Evolutionary conservation across 78 protist species (phyloP).

Genomic region (Isochrysis galbana): DNA sequence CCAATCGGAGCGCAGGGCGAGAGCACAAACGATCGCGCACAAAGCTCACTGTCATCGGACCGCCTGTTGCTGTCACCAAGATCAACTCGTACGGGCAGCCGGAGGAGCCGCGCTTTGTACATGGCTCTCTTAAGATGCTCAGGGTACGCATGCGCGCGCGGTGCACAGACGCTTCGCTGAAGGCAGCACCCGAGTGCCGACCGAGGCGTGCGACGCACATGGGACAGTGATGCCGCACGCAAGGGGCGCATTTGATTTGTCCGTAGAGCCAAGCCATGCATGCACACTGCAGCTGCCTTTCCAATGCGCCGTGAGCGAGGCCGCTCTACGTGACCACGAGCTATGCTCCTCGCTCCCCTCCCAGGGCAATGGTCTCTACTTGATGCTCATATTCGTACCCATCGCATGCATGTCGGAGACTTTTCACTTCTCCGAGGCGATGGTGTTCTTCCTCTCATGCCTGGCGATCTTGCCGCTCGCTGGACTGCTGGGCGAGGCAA

Average conservation of each 20-base stretch:
- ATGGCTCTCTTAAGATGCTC: not conserved
- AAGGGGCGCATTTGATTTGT: too few species aligned
- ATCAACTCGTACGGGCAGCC: not conserved
- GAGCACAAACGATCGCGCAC: not conserved
- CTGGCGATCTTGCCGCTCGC: conserved; percentile 43
- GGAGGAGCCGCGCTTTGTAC: not conserved
- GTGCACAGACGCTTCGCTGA: too few species aligned
- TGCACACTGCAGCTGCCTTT: too few species aligned
- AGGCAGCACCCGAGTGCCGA: too few species aligned
- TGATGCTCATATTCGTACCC: not conserved
- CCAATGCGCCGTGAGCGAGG: too few species aligned
- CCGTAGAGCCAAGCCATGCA: too few species aligned
- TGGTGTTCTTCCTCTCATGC: not conserved
- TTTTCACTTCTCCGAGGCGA: not conserved
- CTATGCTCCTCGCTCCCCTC: too few species aligned
- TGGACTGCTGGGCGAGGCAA: conserved; percentile 34
- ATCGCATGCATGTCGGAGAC: not conserved
- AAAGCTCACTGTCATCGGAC: not conserved
- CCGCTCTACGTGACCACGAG: too few species aligned
- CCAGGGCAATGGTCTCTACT: not conserved
- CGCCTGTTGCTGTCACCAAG: not conserved
- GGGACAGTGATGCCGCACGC: too few species aligned
- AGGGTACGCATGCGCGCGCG: too few species aligned
- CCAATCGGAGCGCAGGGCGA: too few species aligned
- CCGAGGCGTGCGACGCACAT: too few species aligned